Evolutionary conservation across 2,329 filamentous ascomycete species (phyloP).

Genomic region (Phaeophleospora eucalypticola): DNA sequence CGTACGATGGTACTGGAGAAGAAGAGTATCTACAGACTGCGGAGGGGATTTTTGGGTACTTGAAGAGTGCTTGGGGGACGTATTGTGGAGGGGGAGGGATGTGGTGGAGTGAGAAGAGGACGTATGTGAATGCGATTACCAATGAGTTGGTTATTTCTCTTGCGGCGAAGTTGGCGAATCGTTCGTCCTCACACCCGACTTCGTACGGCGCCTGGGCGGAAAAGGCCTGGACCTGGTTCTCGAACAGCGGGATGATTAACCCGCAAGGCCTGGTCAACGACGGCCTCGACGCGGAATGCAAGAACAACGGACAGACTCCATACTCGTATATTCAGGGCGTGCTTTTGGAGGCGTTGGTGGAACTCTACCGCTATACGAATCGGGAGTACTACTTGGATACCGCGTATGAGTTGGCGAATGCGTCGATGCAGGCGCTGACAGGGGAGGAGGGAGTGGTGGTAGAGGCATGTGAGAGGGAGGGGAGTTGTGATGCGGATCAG

Average conservation of each 20-base stretch:
- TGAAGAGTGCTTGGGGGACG: conserved; percentile 40
- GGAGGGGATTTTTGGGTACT: conserved; percentile 44
- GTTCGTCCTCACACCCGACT: conserved; percentile 35
- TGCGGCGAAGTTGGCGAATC: conserved; percentile 53
- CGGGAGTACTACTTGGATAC: too few species aligned
- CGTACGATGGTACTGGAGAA: conserved; percentile 50
- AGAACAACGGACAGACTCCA: conserved; percentile 44
- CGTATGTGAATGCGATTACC: conserved; percentile 50
- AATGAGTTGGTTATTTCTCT: conserved; percentile 55
- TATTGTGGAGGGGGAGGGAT: conserved; percentile 41
- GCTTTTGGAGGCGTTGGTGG: not conserved
- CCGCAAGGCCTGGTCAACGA: conserved; percentile 50
- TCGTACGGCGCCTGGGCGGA: conserved; percentile 4
- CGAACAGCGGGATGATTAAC: conserved; percentile 48
- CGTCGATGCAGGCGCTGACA: too few species aligned
- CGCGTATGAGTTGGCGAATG: too few species aligned
- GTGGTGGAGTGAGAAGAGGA: conserved; percentile 44
- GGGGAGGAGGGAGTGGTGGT: too few species aligned
- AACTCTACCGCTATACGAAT: not conserved
- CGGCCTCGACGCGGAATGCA: conserved; percentile 48
- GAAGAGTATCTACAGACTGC: conserved; percentile 44
- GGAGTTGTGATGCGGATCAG: not conserved
- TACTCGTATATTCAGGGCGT: conserved; percentile 57
- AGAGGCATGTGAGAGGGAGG: too few species aligned
- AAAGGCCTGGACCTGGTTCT: conserved; percentile 1